phyloP scores from a whole-genome alignment of 192 early-diverging fungal genomes.

The Geranomyces variabilis region DNA sequence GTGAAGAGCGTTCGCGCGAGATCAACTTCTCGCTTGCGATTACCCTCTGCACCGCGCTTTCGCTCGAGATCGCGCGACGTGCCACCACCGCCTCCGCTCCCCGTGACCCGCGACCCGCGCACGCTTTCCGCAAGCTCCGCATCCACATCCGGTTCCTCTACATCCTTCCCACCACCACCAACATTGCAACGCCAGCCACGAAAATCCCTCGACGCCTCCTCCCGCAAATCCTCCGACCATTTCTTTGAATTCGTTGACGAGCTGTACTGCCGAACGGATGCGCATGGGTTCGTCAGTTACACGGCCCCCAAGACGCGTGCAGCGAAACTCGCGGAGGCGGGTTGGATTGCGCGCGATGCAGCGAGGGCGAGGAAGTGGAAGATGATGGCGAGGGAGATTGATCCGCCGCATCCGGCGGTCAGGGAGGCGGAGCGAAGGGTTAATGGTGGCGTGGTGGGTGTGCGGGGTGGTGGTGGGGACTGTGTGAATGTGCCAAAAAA shows the following conservation, averaged over 20 bases:
- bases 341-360: conserved; percentile 2
- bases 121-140: no score
- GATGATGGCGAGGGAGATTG: conserved; percentile 20
- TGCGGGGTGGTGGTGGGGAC: background rate
- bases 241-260: conserved; percentile 35
- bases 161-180: background rate
- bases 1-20: no score
- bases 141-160: no score
- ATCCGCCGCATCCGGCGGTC: conserved; percentile 19
- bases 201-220: conserved; percentile 30
- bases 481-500: conserved; percentile 17
- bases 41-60: no score
- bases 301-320: background rate
- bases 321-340: conserved; percentile 15
- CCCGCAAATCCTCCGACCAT: conserved; percentile 24
- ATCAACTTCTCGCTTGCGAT: no score
- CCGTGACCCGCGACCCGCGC: background rate
- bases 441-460: background rate
- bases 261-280: conserved; percentile 28
- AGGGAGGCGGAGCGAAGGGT: conserved; percentile 5
- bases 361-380: conserved; percentile 21
- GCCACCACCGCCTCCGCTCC: background rate
- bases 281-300: conserved; percentile 22
- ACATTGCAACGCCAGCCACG: background rate
- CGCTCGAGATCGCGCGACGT: no score